phyloP scores from a whole-genome alignment of 306 rosid species.

The Gastrolobium bilobum region DNA sequence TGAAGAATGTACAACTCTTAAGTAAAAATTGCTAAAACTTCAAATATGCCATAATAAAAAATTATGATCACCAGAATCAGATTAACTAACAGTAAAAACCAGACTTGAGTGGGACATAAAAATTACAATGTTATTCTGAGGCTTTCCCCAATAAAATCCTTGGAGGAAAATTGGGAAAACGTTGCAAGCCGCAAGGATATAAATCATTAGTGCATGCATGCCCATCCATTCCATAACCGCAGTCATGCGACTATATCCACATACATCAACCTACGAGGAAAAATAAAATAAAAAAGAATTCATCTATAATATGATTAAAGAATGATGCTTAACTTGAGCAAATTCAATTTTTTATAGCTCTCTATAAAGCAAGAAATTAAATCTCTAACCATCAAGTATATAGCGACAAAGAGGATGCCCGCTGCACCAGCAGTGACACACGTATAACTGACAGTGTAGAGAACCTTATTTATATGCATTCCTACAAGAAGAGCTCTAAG shows the following conservation, averaged over 20 bases:
- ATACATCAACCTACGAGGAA: constrained; percentile 82
- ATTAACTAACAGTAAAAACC: not conserved
- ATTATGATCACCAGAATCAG: not conserved
- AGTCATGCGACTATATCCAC: constrained; percentile 68
- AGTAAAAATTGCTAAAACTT: not conserved
- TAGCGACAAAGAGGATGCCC: constrained; percentile 77
- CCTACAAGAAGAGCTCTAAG: constrained; percentile 49
- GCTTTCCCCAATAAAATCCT: constrained; percentile 84
- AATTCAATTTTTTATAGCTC: not conserved
- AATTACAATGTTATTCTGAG: constrained; percentile 83
- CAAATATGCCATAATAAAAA: not conserved
- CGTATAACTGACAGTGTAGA: constrained; percentile 87
- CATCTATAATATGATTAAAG: constrained; percentile 10
- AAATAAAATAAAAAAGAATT: not conserved
- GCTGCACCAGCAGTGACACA: constrained; percentile 89
- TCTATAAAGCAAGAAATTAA: not conserved
- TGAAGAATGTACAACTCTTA: constrained; percentile 16
- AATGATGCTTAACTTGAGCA: not conserved
- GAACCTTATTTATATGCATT: constrained; percentile 93
- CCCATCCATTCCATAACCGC: constrained; percentile 91
- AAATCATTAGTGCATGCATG: constrained; percentile 86
- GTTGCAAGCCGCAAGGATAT: constrained; percentile 83
- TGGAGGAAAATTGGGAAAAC: constrained; percentile 82
- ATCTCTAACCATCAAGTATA: constrained; percentile 81
- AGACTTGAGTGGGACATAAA: not conserved